Evolutionary conservation across 176 grass and related monocot genomes (phyloP).

Genomic region (Bromus sterilis): DNA sequence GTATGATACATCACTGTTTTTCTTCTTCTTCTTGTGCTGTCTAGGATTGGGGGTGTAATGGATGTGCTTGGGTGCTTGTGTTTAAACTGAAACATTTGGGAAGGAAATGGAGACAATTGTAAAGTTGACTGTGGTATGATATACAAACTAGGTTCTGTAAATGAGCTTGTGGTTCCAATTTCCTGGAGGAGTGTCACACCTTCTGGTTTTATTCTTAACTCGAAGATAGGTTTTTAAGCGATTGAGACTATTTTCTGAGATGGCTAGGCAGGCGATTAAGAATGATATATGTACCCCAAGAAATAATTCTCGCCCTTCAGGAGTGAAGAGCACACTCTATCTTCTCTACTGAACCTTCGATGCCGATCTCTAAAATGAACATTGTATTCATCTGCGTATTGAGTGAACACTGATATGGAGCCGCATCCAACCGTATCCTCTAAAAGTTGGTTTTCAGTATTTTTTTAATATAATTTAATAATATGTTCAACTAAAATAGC

Average conservation of each 20-base stretch:
- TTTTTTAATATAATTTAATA: too few relatives aligned
- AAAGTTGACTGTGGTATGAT: constrained; percentile 10
- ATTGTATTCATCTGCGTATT: too few relatives aligned
- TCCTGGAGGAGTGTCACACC: not conserved
- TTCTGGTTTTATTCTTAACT: not conserved
- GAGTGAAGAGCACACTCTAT: too few relatives aligned
- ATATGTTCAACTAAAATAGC: too few relatives aligned
- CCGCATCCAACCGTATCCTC: too few relatives aligned
- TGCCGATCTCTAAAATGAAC: too few relatives aligned
- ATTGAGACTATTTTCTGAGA: not conserved
- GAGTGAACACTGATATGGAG: too few relatives aligned
- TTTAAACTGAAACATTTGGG: not conserved
- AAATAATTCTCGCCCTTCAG: too few relatives aligned
- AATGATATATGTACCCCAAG: too few relatives aligned
- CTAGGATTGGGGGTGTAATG: constrained; percentile 11
- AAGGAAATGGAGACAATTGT: constrained; percentile 7
- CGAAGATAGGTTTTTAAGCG: not conserved
- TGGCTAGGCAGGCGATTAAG: not conserved
- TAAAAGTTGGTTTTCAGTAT: too few relatives aligned
- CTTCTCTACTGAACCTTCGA: too few relatives aligned
- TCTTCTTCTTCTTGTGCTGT: not conserved
- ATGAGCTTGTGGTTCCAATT: not conserved
- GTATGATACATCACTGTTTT: constrained; percentile 22
- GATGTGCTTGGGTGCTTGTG: constrained; percentile 6
- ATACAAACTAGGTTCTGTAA: constrained; percentile 8